Evolutionary conservation across 2,329 filamentous ascomycete genomes (phyloP).

Genomic region (Cytospora schulzeri): DNA sequence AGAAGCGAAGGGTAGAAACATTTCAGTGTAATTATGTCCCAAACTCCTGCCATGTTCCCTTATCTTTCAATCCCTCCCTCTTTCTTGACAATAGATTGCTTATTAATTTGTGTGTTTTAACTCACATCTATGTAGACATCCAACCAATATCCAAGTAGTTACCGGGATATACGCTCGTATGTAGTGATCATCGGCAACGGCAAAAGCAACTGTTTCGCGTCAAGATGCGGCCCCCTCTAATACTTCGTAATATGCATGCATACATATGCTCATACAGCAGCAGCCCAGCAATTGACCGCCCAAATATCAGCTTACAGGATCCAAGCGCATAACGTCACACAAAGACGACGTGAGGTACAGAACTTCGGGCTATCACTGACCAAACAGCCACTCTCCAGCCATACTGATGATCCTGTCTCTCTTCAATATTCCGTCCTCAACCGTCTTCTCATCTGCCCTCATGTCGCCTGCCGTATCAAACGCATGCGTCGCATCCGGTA

Average conservation of each 20-base stretch:
- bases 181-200: too few species aligned
- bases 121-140: too few species aligned
- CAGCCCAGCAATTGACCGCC: not conserved
- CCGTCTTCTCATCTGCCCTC: constrained; percentile 29
- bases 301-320: not conserved
- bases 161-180: not conserved
- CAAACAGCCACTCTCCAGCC: constrained; percentile 24
- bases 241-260: not conserved
- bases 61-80: not conserved
- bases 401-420: constrained; percentile 30
- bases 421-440: constrained; percentile 32
- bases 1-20: not conserved
- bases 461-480: constrained; percentile 34
- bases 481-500: constrained; percentile 37
- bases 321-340: not conserved
- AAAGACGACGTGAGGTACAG: not conserved
- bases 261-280: too few species aligned
- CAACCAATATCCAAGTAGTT: too few species aligned
- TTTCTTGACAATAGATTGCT: not conserved
- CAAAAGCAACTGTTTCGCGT: too few species aligned
- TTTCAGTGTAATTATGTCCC: not conserved
- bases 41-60: too few species aligned
- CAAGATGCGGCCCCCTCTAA: too few species aligned
- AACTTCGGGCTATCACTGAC: not conserved
- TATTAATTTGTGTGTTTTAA: too few species aligned